Evolutionary conservation across 768 basidiomycete genomes (phyloP), one percentile per base, ranked within the genome.

Genomic region (Lanmaoa rubissima): DNA sequence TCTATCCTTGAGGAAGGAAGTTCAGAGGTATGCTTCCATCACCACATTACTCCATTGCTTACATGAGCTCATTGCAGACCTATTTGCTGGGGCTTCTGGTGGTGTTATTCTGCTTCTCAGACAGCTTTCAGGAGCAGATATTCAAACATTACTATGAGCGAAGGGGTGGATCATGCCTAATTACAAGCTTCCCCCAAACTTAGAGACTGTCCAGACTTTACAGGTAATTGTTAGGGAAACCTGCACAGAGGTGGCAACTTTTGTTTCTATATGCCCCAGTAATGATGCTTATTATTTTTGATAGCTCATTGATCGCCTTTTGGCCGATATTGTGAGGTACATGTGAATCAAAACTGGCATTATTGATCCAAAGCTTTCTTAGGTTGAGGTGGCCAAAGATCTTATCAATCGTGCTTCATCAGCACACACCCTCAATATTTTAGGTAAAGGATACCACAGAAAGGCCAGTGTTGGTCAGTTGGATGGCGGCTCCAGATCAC

Each of bases 351-450:
- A 46, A 45, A 16, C 35, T 36, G 46, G 24, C 39, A 43, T 48
- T 14, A 45, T 52, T 58, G 36, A 69, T 32, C 24, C 0, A n/a
- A 26, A 32, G 4, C 8, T 19, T 2, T 55, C 26, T 44, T 59
- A 89, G 81, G 73, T 92, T 31, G 82, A 86, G 64, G 70, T 90
- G 31, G 87, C 87, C 0, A 82, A 89, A 65, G 72, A 76, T 7
- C 75, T 94, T 31, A 69, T 72, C 13, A 67, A 78, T 38, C 62
- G 75, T 35, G 77, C 75, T 46, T 80, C 82, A 10, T 71, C 84
- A 0, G 45, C 70, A 24, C 84, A 88, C 56, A 78, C 80, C 0
- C 75, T 90, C n/a, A 75, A 73, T 57, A 65, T 71, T 2, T 68
- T 82, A 54, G 71, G 77, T 45, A 55, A 64, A 46, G 54, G 71